A percentile compares a stretch with the other conserved stretches of the same genome.
phyloP scores from a whole-genome alignment of 2,329 filamentous ascomycete species.

The Ophiostoma australiae region DNA sequence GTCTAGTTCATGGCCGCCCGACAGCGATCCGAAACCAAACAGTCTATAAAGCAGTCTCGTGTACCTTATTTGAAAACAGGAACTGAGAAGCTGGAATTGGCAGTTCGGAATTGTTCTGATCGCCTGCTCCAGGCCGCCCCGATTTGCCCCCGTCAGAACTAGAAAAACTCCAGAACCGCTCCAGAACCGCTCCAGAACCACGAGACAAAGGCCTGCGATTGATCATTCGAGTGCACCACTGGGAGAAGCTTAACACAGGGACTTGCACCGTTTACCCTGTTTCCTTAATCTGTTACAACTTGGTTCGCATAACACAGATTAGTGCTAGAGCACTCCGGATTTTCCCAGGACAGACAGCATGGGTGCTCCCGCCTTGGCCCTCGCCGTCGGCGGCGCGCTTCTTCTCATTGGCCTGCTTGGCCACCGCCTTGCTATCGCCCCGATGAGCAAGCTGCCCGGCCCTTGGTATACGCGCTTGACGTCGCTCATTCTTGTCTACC shows the following conservation, averaged over 20 bases:
- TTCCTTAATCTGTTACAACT: neutral
- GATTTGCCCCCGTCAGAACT: slow-evolving; percentile 5
- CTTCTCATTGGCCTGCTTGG: slow-evolving; percentile 7
- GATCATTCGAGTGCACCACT: neutral
- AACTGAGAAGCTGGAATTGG: neutral
- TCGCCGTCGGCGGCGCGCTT: slow-evolving; percentile 6
- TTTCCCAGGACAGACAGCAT: neutral
- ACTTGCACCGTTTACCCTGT: neutral
- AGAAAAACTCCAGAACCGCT: neutral
- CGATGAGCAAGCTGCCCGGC: slow-evolving; percentile 16
- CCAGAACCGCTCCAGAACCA: neutral
- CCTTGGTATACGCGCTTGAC: slow-evolving; percentile 21
- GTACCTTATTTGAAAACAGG: neutral
- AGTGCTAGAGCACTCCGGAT: neutral
- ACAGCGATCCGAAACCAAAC: neutral
- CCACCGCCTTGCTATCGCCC: slow-evolving; percentile 14
- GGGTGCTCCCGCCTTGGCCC: slow-evolving; percentile 8
- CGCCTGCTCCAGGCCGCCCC: neutral
- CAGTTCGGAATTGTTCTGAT: neutral
- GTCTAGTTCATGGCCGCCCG: neutral
- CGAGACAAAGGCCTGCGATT: neutral
- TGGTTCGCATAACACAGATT: neutral
- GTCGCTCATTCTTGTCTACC: slow-evolving; percentile 15
- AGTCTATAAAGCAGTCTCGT: neutral
- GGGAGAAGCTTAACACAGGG: neutral